Evolutionary conservation across 2,329 filamentous ascomycete genomes (phyloP).

Genomic region (Colletotrichum limetticola): DNA sequence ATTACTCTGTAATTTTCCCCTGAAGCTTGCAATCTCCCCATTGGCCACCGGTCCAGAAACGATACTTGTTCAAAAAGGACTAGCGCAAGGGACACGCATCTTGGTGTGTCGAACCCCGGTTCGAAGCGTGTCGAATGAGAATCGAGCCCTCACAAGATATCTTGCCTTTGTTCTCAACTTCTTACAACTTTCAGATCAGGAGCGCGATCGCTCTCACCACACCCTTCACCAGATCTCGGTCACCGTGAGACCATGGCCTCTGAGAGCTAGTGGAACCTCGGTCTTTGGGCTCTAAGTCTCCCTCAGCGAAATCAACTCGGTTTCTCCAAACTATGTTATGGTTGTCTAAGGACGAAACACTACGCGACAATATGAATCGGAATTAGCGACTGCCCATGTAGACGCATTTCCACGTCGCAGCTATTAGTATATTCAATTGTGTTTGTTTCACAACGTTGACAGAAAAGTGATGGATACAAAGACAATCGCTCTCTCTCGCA

Average conservation of each 20-base stretch:
- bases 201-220: not conserved
- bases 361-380: not conserved
- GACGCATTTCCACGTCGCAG: too few species aligned
- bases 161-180: not conserved
- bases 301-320: not conserved
- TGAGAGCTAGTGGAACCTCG: not conserved
- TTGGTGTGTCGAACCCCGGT: not conserved
- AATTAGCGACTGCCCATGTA: too few species aligned
- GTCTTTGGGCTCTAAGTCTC: not conserved
- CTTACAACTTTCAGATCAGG: not conserved
- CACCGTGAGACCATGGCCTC: not conserved
- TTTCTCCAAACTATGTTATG: not conserved
- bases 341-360: not conserved
- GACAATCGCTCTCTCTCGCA: not conserved
- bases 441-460: not conserved
- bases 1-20: not conserved
- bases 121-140: not conserved
- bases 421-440: too few species aligned
- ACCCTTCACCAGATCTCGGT: not conserved
- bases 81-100: constrained; percentile 15
- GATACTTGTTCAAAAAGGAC: not conserved
- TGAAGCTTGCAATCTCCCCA: constrained; percentile 3
- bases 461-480: not conserved
- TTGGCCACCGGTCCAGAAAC: not conserved
- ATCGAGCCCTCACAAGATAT: constrained; percentile 2